Base-by-base conservation (phyloP, 2,329 filamentous ascomycete genomes). In the Capronia coronata region DNA sequence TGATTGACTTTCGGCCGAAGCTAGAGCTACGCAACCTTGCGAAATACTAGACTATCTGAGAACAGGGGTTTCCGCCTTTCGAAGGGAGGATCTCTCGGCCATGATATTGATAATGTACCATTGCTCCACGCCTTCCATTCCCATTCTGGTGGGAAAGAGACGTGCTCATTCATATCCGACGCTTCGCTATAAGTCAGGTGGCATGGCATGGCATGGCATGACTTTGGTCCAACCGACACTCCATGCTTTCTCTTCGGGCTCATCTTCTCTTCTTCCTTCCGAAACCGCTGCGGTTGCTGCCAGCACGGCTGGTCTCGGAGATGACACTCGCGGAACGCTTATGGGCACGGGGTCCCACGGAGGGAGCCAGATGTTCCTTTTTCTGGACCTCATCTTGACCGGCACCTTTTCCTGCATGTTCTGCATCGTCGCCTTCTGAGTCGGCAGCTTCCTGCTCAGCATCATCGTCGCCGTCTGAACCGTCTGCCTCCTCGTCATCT, bases 311-410 rank as follows among this genome's bases (percentile, higher is more conserved):
- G 4, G 71, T 71, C 13, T 75, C 72, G 65, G 86, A 91, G 46
- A 94, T 66, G 25, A 89, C 86, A 65, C 87, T 94, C 1, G 87
- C 87, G 64, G 87, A 93, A 51, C 88, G 78, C 71, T 94, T 94
- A 56, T 85, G 83, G 0, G 64, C 63, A 16, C 52, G 43, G 6
- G 35, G 16, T 9, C 27, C 18, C 9, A 23, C n/a, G 10, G 41
- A 13, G n/a, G 41, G 43, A 16, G 45, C 52, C 16, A n/a, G 38
- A 48, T 27, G 43, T 50, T 34, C 43, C 19, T 50, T 39, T 16
- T 43, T 37, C 14, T 46, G 21, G 27, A 5, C 49, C 25, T 53
- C 41, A 2, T 51, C 42, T 18, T 43, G n/a, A n/a, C n/a, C n/a
- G n/a, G n/a, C 45, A 13, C 46, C 53, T 21, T 49, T 35, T 42